These are phyloP conservation scores for Rickenella mellea DNA, from an alignment of 768 basidiomycete genomes.

Conservation along the genomic window DNA sequence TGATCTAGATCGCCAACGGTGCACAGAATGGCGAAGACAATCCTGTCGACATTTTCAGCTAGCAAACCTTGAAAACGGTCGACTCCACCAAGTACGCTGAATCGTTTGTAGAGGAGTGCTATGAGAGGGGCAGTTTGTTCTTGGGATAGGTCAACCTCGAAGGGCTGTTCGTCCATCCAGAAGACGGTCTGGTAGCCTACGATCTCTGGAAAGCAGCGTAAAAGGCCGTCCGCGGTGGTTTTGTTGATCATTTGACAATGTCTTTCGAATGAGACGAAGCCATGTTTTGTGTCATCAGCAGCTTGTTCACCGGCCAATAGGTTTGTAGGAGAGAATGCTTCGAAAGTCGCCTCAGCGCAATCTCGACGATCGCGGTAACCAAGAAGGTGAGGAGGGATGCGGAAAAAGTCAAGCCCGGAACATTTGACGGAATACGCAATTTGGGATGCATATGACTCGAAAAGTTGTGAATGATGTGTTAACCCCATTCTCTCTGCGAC, in stretches of 20 bases:
- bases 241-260: slow-evolving; percentile 58
- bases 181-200: slow-evolving; percentile 51
- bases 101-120: no score
- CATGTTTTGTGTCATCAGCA: slow-evolving; percentile 22
- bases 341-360: slow-evolving; percentile 60
- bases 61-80: slow-evolving; percentile 27
- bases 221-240: slow-evolving; percentile 38
- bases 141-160: slow-evolving; percentile 5
- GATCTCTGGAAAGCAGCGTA: slow-evolving; percentile 59
- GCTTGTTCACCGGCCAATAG: slow-evolving; percentile 34
- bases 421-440: slow-evolving; percentile 58
- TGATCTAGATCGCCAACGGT: slow-evolving; percentile 63
- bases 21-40: slow-evolving; percentile 50
- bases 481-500: slow-evolving; percentile 66
- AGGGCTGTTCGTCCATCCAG: slow-evolving; percentile 26
- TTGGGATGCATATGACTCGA: slow-evolving; percentile 70
- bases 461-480: slow-evolving; percentile 48
- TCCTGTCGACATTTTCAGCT: slow-evolving; percentile 38
- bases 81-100: slow-evolving; percentile 10
- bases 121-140: slow-evolving; percentile 27
- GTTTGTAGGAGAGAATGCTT: slow-evolving; percentile 56
- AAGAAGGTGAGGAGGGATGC: slow-evolving; percentile 60
- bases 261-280: slow-evolving; percentile 38
- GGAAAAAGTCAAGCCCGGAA: slow-evolving; percentile 39
- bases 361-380: slow-evolving; percentile 65